Evolutionary conservation across 202 grass and related monocot species (phyloP).

Genomic region (Hordeum pubiflorum): DNA sequence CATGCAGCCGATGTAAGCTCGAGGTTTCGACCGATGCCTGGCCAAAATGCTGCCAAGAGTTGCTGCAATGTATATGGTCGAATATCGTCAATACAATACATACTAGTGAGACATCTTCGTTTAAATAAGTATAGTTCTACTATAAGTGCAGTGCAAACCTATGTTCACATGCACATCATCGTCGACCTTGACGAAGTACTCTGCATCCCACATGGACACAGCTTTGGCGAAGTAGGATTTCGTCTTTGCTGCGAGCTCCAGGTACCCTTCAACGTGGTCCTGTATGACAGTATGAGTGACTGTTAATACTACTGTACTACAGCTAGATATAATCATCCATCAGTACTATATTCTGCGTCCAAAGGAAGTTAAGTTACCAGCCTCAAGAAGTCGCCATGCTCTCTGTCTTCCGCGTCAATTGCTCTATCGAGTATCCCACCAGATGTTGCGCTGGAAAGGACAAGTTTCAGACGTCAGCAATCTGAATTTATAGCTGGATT

Average conservation of each 20-base stretch:
- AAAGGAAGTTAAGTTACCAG: constrained; percentile 50
- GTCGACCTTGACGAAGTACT: constrained; percentile 71
- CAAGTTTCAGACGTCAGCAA: background rate
- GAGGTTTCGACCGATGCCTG: constrained; percentile 58
- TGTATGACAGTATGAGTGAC: background rate
- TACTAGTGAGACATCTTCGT: background rate
- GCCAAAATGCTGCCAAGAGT: constrained; percentile 58
- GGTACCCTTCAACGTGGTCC: constrained; percentile 73
- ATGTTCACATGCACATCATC: constrained; percentile 80
- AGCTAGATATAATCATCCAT: background rate
- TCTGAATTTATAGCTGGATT: background rate
- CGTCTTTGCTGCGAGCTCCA: constrained; percentile 59
- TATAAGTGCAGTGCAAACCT: constrained; percentile 16
- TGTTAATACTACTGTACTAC: background rate
- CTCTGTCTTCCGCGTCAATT: constrained; percentile 66
- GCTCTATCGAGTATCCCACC: constrained; percentile 83
- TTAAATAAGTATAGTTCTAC: background rate
- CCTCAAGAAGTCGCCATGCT: constrained; percentile 69
- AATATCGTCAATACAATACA: background rate
- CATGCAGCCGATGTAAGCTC: constrained; percentile 81
- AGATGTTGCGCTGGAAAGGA: constrained; percentile 42
- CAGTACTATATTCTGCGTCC: background rate
- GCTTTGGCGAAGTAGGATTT: constrained; percentile 56
- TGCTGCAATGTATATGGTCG: constrained; percentile 32
- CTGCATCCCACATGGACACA: constrained; percentile 60